Evolutionary conservation across 768 basidiomycete genomes (phyloP), one percentile per base, ranked within the genome.

Genomic region (Sporobolomyces roseus): DNA sequence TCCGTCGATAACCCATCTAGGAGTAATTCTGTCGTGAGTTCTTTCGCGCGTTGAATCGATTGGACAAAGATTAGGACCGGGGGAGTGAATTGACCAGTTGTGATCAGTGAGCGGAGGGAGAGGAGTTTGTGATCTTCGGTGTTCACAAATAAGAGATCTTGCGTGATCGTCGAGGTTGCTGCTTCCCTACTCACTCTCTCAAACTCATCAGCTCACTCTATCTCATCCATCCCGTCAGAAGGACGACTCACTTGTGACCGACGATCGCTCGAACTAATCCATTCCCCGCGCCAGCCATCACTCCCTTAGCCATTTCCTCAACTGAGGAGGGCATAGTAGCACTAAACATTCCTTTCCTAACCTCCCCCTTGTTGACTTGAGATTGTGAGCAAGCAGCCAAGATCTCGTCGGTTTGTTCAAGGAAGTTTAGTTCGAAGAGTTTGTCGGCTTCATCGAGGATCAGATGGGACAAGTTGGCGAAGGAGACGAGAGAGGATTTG

Each of bases 251-350:
- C 93, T 97, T 99, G 54, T 94, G 81, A 41, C 96, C 96, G 33
- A 97, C 93, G n/a, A 98, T 91, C 16, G 97, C 85, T 14, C 96
- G 86, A 59, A 97, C 87, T 6, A 92, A 91, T 75, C 94, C 85
- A 0, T 13, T 10, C 3, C 71, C 71, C 12, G 66, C 71, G 19
- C 69, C 62, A 8, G 82, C 83, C 36, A 98, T 82, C 83, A 93
- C 89, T 29, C 83, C 83, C 85, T 92, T 86, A 0, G 92, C 92
- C 32, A 92, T 80, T 75, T 88, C 89, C 78, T 99, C 96, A 1
- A 85, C 88, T 14, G 86, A 85, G 16, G 90, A 87, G 23, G 94
- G 94, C 50, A 99, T 85, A 0, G 96, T 99, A 1, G 96, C 96
- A 74, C 91, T 93, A 78, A 98, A 92, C 25, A 97, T 86, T 3